Conservation (phyloP, 140 eudicot species). For the Artemisia princeps region DNA sequence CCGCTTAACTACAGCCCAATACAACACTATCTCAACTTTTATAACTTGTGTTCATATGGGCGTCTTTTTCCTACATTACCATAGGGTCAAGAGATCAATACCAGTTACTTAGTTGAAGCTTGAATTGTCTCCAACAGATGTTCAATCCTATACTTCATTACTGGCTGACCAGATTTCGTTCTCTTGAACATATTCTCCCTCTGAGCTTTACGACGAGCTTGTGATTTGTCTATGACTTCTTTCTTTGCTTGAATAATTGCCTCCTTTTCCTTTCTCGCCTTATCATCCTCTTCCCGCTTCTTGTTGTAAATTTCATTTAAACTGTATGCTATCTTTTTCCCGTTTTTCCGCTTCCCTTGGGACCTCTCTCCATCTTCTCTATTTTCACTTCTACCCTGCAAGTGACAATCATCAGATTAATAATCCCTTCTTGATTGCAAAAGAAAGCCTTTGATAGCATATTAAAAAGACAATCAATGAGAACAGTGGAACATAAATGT, state of each 20-base stretch:
- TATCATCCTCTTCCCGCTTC: conserved; percentile 63
- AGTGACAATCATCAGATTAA: neutral
- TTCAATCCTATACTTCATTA: conserved; percentile 86
- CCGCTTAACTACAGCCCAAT: no score
- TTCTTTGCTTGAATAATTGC: conserved; percentile 48
- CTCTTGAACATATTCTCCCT: conserved; percentile 73
- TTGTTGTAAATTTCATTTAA: conserved; percentile 49
- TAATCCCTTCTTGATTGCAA: neutral
- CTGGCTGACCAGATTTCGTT: conserved; percentile 83
- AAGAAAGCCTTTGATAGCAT: neutral
- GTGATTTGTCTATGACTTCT: conserved; percentile 44
- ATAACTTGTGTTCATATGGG: no score
- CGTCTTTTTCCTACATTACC: no score
- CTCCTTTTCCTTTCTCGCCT: conserved; percentile 65
- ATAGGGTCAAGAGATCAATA: no score
- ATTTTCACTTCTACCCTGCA: conserved; percentile 41
- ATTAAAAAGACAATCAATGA: no score
- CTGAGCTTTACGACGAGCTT: conserved; percentile 48
- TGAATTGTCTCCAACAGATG: conserved; percentile 68
- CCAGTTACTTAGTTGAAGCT: conserved; percentile 28
- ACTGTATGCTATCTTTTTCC: conserved; percentile 35
- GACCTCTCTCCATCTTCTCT: conserved; percentile 21
- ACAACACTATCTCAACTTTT: no score
- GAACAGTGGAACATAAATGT: neutral
- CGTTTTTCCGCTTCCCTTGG: conserved; percentile 28